Evolutionary conservation across 2,329 filamentous ascomycete species (phyloP).

Genomic region (Rachicladosporium sp.): DNA sequence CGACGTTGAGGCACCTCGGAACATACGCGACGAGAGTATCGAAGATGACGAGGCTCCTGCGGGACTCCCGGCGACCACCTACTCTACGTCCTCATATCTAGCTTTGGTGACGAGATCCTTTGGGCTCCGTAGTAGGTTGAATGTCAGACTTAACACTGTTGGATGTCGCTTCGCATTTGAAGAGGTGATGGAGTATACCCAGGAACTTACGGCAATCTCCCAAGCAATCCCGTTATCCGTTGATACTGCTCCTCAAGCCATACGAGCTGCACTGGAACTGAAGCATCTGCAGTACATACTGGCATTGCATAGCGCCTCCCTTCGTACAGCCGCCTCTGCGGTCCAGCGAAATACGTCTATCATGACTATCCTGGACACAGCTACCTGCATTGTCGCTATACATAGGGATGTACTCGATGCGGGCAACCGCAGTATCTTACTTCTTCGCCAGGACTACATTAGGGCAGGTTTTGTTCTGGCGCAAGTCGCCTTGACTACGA

Average conservation of each 20-base stretch:
- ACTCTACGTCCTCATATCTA: conserved; percentile 19
- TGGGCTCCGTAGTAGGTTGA: conserved; percentile 15
- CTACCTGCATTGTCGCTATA: conserved; percentile 15
- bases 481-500: conserved; percentile 1
- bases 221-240: conserved; percentile 16
- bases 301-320: conserved; percentile 18
- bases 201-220: conserved; percentile 20
- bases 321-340: conserved; percentile 14
- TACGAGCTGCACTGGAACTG: conserved; percentile 15
- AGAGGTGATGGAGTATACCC: conserved; percentile 20
- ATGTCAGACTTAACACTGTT: conserved; percentile 21
- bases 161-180: conserved; percentile 18
- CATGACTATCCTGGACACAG: conserved; percentile 18
- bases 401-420: conserved; percentile 14
- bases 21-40: conserved; percentile 40
- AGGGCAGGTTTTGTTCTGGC: conserved; percentile 18
- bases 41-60: conserved; percentile 13
- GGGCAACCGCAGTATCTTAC: conserved; percentile 15
- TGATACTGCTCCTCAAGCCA: conserved; percentile 6
- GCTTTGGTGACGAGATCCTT: conserved; percentile 13
- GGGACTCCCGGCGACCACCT: conserved; percentile 10
- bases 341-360: conserved; percentile 18
- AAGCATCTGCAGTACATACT: conserved; percentile 22
- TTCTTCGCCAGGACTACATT: conserved; percentile 18
- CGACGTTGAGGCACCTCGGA: conserved; percentile 37